A percentile compares a stretch with the other conserved stretches of the same genome.
phyloP scores from a whole-genome alignment of 1,139 yeast species.

The Hansenula sp. region DNA sequence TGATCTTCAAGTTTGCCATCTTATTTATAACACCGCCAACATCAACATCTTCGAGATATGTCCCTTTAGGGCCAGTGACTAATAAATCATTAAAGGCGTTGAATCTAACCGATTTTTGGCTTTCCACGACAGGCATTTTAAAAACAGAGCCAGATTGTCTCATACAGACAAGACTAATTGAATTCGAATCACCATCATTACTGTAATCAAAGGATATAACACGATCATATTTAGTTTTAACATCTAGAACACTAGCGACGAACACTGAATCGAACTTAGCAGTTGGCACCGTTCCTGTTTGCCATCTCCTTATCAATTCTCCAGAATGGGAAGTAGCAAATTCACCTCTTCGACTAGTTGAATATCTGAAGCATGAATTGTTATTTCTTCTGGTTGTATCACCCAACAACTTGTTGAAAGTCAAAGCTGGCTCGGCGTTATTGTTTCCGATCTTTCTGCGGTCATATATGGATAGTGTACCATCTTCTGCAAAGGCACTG shows the following conservation, averaged over 20 bases:
- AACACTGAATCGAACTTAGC: conserved; percentile 49
- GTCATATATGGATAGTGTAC: conserved; percentile 86
- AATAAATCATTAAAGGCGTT: conserved; percentile 71
- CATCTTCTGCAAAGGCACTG: conserved; percentile 78
- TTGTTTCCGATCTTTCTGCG: conserved; percentile 53
- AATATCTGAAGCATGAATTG: conserved; percentile 67
- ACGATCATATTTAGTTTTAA: conserved; percentile 72
- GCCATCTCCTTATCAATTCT: conserved; percentile 77
- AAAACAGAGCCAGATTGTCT: conserved; percentile 86
- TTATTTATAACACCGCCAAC: conserved; percentile 23
- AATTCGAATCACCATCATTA: conserved; percentile 45
- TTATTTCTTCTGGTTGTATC: conserved; percentile 60
- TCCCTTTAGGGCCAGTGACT: conserved; percentile 61
- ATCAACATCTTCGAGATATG: conserved; percentile 27
- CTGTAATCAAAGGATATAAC: conserved; percentile 86
- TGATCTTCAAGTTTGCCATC: conserved; percentile 6
- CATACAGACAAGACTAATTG: conserved; percentile 64
- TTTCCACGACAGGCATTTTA: conserved; percentile 71
- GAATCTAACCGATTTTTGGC: conserved; percentile 60
- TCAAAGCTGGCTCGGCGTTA: conserved; percentile 50
- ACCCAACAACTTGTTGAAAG: conserved; percentile 63
- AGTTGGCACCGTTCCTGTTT: conserved; percentile 59
- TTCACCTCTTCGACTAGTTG: conserved; percentile 66
- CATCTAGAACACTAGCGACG: conserved; percentile 74
- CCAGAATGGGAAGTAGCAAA: conserved; percentile 81